Evolutionary conservation across 2,329 filamentous ascomycete species (phyloP).

Genomic region (Aspergillus proliferans): DNA sequence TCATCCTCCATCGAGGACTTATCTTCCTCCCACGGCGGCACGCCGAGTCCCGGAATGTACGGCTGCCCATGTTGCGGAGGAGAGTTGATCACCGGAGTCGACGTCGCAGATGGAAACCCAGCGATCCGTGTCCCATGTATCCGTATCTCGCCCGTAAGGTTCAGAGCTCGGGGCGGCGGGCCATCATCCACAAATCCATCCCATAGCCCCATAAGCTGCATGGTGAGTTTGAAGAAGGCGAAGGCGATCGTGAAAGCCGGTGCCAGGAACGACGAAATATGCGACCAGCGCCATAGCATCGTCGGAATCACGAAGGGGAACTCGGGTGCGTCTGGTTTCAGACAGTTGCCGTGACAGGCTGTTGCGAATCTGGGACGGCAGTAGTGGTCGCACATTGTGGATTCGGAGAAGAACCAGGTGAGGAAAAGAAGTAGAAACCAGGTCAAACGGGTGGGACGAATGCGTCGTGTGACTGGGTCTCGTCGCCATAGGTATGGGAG

Average conservation of each 20-base stretch:
- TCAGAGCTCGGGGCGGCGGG: slow-evolving; percentile 11
- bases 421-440: slow-evolving; percentile 37
- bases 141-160: slow-evolving; percentile 24
- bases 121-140: slow-evolving; percentile 23
- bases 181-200: slow-evolving; percentile 37
- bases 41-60: not conserved
- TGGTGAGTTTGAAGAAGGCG: slow-evolving; percentile 24
- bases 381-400: slow-evolving; percentile 45
- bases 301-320: slow-evolving; percentile 53
- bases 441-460: slow-evolving; percentile 32
- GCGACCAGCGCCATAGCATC: slow-evolving; percentile 45
- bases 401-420: slow-evolving; percentile 46
- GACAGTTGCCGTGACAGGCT: slow-evolving; percentile 45
- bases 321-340: slow-evolving; percentile 46
- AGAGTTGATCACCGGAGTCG: not conserved
- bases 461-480: slow-evolving; percentile 20
- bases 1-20: slow-evolving; percentile 27
- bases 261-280: slow-evolving; percentile 24
- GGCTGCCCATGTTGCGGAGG: not conserved
- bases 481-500: slow-evolving; percentile 33
- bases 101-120: slow-evolving; percentile 11
- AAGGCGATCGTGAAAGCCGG: slow-evolving; percentile 27
- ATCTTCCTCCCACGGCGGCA: slow-evolving; percentile 7
- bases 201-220: slow-evolving; percentile 34
- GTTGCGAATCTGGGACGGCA: slow-evolving; percentile 46